Conservation (phyloP, 257 asterid genomes). For the Gentiana straminea region DNA sequence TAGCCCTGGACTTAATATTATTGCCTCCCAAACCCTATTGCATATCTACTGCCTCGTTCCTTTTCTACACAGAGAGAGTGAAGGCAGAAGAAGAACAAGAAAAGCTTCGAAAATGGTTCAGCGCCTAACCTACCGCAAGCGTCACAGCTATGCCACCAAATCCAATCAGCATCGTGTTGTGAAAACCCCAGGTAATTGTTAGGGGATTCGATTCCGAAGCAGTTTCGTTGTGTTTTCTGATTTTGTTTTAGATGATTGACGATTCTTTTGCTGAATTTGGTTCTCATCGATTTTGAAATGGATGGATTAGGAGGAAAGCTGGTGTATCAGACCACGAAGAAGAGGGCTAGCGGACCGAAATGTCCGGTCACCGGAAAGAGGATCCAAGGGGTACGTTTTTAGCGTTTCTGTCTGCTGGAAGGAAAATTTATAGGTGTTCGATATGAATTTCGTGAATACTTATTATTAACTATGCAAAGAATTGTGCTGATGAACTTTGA, state of each 20-base stretch:
- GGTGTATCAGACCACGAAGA: conserved; percentile 65
- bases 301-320: conserved; percentile 50
- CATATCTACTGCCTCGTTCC: too few relatives aligned
- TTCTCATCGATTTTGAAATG: background rate
- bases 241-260: too few relatives aligned
- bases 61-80: too few relatives aligned
- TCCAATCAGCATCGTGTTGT: conserved; percentile 76
- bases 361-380: conserved; percentile 84
- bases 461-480: too few relatives aligned
- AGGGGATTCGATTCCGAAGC: background rate
- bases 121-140: conserved; percentile 59
- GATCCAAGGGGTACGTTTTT: conserved; percentile 59
- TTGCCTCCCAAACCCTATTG: too few relatives aligned
- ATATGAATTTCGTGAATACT: too few relatives aligned
- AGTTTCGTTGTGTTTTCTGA: background rate
- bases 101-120: conserved; percentile 42
- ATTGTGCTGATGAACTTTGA: too few relatives aligned
- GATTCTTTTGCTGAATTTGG: background rate
- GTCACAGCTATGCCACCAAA: conserved; percentile 84
- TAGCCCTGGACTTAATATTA: too few relatives aligned
- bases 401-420: too few relatives aligned
- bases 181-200: conserved; percentile 55
- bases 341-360: conserved; percentile 74
- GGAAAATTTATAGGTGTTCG: too few relatives aligned
- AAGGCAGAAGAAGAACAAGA: background rate